Base-by-base conservation (phyloP, 176 grass and related monocot genomes). In the Oropetium thomaeum region DNA sequence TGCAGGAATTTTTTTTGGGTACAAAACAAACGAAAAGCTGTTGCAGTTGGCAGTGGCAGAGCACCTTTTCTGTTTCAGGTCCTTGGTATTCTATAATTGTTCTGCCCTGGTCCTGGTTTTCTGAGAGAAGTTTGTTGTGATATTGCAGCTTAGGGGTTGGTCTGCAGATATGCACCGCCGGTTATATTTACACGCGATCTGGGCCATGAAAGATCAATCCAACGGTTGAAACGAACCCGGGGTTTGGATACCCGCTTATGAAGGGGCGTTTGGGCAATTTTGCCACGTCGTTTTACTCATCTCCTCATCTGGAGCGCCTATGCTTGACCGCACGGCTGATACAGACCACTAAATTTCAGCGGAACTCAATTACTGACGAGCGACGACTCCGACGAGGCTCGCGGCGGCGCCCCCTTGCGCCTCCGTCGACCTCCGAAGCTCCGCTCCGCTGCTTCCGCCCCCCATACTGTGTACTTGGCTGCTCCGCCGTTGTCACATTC, bases 21-120 rank as follows among this genome's bases (percentile, higher is more conserved):
- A 66, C 67, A 73, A 73, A 79, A 79, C 35, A 57, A 27, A 57
- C 3, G 23, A 66, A 73, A 67, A 28, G 17, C 33, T 23, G 75
- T 44, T 44, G 60, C 60, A 47, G 68, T 10, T 48, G 74, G 45
- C 67, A 44, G 54, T 38, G 64, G 19, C 39, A 55, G 67, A 48
- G 16, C 15, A 10, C 4, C 28, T 65, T 85, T 84, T 73, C 2
- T 22, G 59, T 1, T 1, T 32, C 17, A 72, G 16, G 51, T 55
- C 83, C 69, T 67, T 40, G 1, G 0, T 0, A 3, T 41, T 64
- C 30, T 84, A 26, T 19, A 43, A 26, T 20, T 57, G 40, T 37
- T 67, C 39, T 51, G 4, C 60, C 60, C 8, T 7, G n/a, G 12
- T 0, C 29, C 19, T 3, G 32, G 7, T 25, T 35, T 23, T 14